Evolutionary conservation across 768 basidiomycete genomes (phyloP), one percentile per base, ranked within the genome.

Genomic region (Amanita rubescens): DNA sequence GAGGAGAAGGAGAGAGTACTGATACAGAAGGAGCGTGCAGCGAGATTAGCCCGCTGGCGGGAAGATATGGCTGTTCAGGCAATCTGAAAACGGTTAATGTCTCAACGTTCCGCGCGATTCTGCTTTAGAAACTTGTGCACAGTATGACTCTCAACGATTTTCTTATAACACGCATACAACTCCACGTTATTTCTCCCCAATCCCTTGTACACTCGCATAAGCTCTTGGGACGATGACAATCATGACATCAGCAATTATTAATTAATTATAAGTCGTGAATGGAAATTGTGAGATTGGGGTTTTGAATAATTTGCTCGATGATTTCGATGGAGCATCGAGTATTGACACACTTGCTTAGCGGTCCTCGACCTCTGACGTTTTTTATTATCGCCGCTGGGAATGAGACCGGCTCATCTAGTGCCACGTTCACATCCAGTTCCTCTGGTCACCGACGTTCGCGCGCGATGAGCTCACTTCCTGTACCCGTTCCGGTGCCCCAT

Each of bases 401-500:
- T 34, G 52, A 46, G 30, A 19, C 52, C 43, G 33, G 39, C 49
- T 45, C 57, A 52, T 51, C 57, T 53, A 25, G 53, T 39, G 54
- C 51, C 34, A 42, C 57, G 33, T 50, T 52, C 15, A 22, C 53
- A 12, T 38, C 55, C 22, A 52, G 54, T 14, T 41, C 55, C 35
- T 55, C 63, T 57, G 51, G 62, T 56, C 67, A 68, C 54, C 65
- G 69, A 59, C 70, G 70, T 43, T 54, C 67, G 12, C 69, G 76
- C 30, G 63, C 67, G 24, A 42, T 62, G 2, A 55, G 61, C 5
- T 70, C 67, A 24, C 63, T 80, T 4, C 78, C 77, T 22, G 65
- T 81, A 15, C 84, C 84, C 39, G 67, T 85, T 9, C 83, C 84
- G 27, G 76, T 85, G 4, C 84, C 84, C 1, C 80, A 85, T 63